phyloP scores from a whole-genome alignment of 805 yeast genomes.

The Ogataea pilisensis region DNA sequence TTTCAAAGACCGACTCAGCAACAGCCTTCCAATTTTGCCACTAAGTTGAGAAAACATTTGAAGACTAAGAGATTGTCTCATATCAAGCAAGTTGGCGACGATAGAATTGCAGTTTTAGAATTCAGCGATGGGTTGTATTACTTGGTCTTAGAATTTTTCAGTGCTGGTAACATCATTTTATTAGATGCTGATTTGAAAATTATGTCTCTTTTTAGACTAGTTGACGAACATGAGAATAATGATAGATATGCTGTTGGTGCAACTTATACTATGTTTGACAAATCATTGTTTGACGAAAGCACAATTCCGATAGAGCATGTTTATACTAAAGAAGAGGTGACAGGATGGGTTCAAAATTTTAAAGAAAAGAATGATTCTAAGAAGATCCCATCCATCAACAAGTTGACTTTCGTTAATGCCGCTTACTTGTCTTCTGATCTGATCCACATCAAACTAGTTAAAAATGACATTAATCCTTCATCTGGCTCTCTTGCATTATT shows the following conservation, averaged over 20 bases:
- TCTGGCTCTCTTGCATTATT: conserved; percentile 30
- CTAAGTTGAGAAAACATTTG: conserved; percentile 81
- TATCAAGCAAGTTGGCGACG: conserved; percentile 70
- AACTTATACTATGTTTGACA: conserved; percentile 57
- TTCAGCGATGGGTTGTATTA: conserved; percentile 79
- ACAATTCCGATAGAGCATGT: conserved; percentile 4
- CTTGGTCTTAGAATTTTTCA: conserved; percentile 84
- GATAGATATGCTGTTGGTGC: conserved; percentile 73
- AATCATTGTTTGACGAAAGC: conserved; percentile 36
- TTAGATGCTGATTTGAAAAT: conserved; percentile 68
- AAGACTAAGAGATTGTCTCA: conserved; percentile 73
- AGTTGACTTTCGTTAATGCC: conserved; percentile 60
- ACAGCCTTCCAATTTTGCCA: conserved; percentile 79
- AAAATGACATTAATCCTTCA: conserved; percentile 39
- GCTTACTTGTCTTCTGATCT: conserved; percentile 79
- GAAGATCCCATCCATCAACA: conserved; percentile 60
- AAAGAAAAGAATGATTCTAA: conserved; percentile 27
- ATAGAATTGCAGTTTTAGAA: conserved; percentile 77
- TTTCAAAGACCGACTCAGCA: conserved; percentile 78
- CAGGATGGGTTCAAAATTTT: conserved; percentile 37
- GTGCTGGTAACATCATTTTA: conserved; percentile 87
- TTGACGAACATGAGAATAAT: conserved; percentile 64
- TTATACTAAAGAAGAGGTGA: conserved; percentile 32
- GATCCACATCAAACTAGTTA: conserved; percentile 53
- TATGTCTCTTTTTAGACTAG: conserved; percentile 71